Conservation (phyloP, 768 basidiomycete genomes). For the Calocybe indica region DNA sequence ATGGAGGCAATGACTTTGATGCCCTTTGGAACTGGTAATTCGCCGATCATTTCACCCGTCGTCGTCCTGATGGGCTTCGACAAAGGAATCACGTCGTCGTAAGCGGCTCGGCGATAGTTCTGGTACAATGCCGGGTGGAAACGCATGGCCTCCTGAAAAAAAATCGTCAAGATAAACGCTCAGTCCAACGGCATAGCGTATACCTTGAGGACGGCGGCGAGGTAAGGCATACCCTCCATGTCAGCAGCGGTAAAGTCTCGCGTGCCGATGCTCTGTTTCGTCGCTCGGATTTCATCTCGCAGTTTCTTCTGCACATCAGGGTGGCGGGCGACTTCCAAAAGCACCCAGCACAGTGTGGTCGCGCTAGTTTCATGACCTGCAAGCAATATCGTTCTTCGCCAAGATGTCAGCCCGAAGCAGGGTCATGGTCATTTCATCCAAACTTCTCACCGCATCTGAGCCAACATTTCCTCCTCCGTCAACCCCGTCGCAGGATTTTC, state of each 20-base stretch:
- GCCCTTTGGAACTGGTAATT: constrained; percentile 45
- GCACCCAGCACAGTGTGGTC: constrained; percentile 51
- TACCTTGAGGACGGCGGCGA: constrained; percentile 44
- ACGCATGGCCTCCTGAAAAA: constrained; percentile 41
- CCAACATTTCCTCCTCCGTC: constrained; percentile 33
- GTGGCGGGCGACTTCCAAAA: constrained; percentile 56
- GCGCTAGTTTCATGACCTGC: constrained; percentile 61
- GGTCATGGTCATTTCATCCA: not conserved
- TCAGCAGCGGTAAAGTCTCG: constrained; percentile 41
- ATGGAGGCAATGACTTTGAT: constrained; percentile 47
- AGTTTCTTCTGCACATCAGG: constrained; percentile 55
- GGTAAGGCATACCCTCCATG: constrained; percentile 44
- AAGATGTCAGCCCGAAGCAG: not conserved
- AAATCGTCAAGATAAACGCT: not conserved
- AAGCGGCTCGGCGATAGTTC: constrained; percentile 42
- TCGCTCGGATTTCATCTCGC: constrained; percentile 49
- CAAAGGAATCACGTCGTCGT: constrained; percentile 56
- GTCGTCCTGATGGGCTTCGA: constrained; percentile 42
- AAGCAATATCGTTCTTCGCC: constrained; percentile 34
- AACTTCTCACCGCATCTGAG: constrained; percentile 28
- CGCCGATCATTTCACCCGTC: constrained; percentile 34
- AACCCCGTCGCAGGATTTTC: constrained; percentile 27
- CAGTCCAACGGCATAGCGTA: not conserved
- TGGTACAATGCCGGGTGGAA: constrained; percentile 48
- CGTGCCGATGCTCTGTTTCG: constrained; percentile 28